Evolutionary conservation across 2,329 filamentous ascomycete genomes (phyloP).

Genomic region (Rhinocladiella mackenziei): DNA sequence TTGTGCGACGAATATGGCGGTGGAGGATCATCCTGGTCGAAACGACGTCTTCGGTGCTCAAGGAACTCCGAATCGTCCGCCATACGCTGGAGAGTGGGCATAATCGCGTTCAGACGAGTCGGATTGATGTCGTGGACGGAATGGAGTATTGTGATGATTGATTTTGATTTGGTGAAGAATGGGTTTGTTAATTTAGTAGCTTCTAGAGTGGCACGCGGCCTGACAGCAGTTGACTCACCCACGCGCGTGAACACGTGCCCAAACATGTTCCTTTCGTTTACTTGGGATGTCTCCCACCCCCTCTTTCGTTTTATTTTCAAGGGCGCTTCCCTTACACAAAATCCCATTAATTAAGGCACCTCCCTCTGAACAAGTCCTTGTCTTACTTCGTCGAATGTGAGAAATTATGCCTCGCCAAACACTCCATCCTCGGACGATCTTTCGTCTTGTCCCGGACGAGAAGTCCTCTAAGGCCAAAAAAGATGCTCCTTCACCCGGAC

Average conservation of each 20-base stretch:
- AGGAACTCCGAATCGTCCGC: slow-evolving; percentile 7
- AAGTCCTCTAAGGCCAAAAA: slow-evolving; percentile 1
- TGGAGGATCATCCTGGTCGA: slow-evolving; percentile 8
- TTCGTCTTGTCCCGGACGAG: slow-evolving; percentile 7
- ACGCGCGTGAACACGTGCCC: not conserved
- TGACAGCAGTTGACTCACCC: not conserved
- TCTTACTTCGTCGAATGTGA: not conserved
- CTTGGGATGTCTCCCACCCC: too few species aligned
- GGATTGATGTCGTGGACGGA: slow-evolving; percentile 5
- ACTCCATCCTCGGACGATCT: slow-evolving; percentile 12
- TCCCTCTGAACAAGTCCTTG: not conserved
- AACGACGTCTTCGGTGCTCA: slow-evolving; percentile 5
- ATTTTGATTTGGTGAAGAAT: not conserved
- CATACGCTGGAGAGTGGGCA: slow-evolving; percentile 10
- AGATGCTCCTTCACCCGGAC: slow-evolving; percentile 13
- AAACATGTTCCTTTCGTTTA: not conserved
- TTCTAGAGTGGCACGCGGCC: too few species aligned
- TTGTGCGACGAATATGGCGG: slow-evolving; percentile 5
- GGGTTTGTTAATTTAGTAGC: too few species aligned
- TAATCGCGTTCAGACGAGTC: slow-evolving; percentile 10
- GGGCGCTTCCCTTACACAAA: not conserved
- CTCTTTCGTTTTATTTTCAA: not conserved
- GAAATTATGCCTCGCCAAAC: slow-evolving; percentile 11
- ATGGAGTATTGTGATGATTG: slow-evolving; percentile 2
- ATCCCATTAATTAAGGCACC: not conserved